Evolutionary conservation across 2,329 filamentous ascomycete species (phyloP).

Genomic region (Pseudogymnoascus sp.): DNA sequence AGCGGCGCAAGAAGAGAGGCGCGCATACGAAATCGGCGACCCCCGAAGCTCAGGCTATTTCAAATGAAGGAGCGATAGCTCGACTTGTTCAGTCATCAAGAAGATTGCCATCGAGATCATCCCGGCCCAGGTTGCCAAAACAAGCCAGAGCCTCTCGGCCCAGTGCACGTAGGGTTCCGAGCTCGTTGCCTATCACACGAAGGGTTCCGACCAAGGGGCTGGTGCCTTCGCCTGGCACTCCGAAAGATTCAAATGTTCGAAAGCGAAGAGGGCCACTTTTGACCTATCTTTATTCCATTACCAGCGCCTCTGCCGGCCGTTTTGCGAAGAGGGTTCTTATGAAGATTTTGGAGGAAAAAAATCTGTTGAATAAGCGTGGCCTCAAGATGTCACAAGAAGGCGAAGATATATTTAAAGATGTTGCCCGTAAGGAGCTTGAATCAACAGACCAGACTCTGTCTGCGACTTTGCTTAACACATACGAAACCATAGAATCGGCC

Average conservation of each 20-base stretch:
- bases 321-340: conserved; percentile 33
- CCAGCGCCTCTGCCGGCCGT: neutral
- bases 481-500: neutral
- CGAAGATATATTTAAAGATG: neutral
- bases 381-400: neutral
- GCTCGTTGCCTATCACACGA: neutral
- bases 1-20: neutral
- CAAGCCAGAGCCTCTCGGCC: neutral
- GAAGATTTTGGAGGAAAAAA: conserved; percentile 71
- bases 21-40: neutral
- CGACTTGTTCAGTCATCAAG: neutral
- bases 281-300: neutral
- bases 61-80: neutral
- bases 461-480: neutral
- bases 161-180: neutral
- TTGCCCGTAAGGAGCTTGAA: neutral
- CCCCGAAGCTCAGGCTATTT: neutral
- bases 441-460: neutral
- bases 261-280: neutral
- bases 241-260: neutral
- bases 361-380: neutral
- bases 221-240: neutral
- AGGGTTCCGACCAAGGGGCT: neutral
- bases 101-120: neutral
- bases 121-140: neutral